Evolutionary conservation across 2,329 filamentous ascomycete species (phyloP).

Genomic region (Aurifilum marmelostoma): DNA sequence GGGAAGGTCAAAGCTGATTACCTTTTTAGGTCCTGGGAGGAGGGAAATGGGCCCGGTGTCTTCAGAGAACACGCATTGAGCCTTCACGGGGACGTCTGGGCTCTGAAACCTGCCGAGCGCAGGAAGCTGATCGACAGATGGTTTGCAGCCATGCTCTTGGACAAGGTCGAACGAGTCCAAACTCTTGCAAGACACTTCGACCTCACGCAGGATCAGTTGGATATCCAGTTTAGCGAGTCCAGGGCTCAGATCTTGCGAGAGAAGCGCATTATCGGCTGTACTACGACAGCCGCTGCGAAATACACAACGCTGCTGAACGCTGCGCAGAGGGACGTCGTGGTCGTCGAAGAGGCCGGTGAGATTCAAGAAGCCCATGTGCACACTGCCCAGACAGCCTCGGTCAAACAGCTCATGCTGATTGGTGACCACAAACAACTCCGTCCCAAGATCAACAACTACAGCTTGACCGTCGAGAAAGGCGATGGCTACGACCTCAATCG

Average conservation of each 20-base stretch:
- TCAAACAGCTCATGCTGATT: constrained; percentile 69
- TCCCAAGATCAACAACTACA: constrained; percentile 66
- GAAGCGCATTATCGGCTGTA: constrained; percentile 69
- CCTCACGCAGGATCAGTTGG: constrained; percentile 43
- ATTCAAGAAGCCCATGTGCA: constrained; percentile 71
- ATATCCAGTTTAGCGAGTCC: constrained; percentile 47
- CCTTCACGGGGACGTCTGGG: constrained; percentile 53
- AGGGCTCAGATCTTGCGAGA: constrained; percentile 49
- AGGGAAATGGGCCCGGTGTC: constrained; percentile 49
- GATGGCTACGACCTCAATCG: constrained; percentile 68
- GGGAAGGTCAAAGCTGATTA: constrained; percentile 51
- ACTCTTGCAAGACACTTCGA: constrained; percentile 47
- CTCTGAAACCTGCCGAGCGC: constrained; percentile 46
- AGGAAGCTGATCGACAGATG: constrained; percentile 44
- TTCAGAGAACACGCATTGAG: constrained; percentile 40
- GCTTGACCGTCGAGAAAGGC: constrained; percentile 64
- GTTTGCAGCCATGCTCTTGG: constrained; percentile 50
- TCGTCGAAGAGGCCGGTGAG: constrained; percentile 76
- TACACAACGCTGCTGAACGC: constrained; percentile 57
- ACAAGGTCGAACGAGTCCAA: constrained; percentile 50
- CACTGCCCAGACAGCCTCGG: constrained; percentile 57
- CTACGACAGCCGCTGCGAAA: constrained; percentile 71
- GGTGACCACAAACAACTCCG: constrained; percentile 75
- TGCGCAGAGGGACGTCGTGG: constrained; percentile 59
- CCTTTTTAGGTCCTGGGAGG: constrained; percentile 57